These are phyloP conservation scores for Grosmannia penicillata DNA, from an alignment of 2,329 filamentous ascomycete genomes.

Conservation along the genomic window DNA sequence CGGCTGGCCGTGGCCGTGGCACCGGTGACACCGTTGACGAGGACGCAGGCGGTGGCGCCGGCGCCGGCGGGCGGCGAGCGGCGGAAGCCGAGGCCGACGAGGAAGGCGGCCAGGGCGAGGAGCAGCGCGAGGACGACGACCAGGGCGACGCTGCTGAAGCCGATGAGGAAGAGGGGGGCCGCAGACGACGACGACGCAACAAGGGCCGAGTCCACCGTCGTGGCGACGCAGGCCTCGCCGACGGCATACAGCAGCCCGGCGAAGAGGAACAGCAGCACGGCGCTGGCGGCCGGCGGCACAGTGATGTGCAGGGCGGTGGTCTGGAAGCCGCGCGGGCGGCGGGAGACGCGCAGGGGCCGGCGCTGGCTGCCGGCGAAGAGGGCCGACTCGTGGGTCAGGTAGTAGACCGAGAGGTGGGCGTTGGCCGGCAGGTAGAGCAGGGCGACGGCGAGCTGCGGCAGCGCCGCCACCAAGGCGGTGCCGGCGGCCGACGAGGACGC, in stretches of 20 bases:
- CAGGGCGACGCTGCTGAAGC: slow-evolving; percentile 27
- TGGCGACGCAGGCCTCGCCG: slow-evolving; percentile 26
- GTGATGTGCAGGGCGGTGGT: slow-evolving; percentile 33
- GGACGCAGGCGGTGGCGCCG: slow-evolving; percentile 17
- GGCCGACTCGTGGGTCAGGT: slow-evolving; percentile 33
- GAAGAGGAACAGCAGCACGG: slow-evolving; percentile 28
- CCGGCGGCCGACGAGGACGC: slow-evolving; percentile 12
- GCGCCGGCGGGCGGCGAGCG: slow-evolving; percentile 20
- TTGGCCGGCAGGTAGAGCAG: slow-evolving; percentile 32
- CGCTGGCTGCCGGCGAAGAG: slow-evolving; percentile 20
- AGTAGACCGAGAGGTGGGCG: slow-evolving; percentile 30
- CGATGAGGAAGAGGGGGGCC: slow-evolving; percentile 24
- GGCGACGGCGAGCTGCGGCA: slow-evolving; percentile 34
- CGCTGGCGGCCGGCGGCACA: slow-evolving; percentile 29
- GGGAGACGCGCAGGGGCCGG: slow-evolving; percentile 29
- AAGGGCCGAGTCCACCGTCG: too few species aligned
- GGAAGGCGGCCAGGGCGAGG: slow-evolving; percentile 16
- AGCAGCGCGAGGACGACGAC: slow-evolving; percentile 26
- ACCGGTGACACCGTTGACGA: too few species aligned
- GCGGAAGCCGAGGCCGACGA: slow-evolving; percentile 24
- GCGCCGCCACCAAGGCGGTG: slow-evolving; percentile 23
- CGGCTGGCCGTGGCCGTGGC: too few species aligned
- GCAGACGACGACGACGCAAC: slow-evolving; percentile 25
- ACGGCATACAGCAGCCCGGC: slow-evolving; percentile 28
- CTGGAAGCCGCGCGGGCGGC: slow-evolving; percentile 27